These are phyloP conservation scores for Microbotryum lychnidis-dioicae DNA, from an alignment of 1,284 basidiomycete genomes.

Conservation along the genomic window DNA sequence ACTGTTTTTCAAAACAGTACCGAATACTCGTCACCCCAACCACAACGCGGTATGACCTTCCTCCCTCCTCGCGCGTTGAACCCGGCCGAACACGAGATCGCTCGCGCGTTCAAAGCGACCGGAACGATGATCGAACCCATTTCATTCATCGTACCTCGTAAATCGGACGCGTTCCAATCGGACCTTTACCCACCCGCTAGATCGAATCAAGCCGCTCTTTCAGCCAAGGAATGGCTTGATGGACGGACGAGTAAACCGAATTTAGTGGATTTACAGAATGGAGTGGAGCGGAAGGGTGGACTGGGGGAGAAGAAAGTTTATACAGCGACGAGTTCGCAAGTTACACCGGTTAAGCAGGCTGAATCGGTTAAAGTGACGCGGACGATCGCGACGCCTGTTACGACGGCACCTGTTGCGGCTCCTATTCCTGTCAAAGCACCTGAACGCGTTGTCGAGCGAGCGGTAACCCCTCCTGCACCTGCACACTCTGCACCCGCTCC, in stretches of 20 bases:
- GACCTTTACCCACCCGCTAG: constrained; percentile 91
- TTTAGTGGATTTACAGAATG: constrained; percentile 47
- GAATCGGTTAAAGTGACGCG: constrained; percentile 8
- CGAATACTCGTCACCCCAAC: constrained; percentile 83
- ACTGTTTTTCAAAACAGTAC: constrained; percentile 40
- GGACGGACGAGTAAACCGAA: constrained; percentile 70
- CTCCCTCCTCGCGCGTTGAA: constrained; percentile 81
- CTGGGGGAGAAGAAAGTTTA: neutral
- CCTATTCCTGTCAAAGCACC: constrained; percentile 34
- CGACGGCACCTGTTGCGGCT: constrained; percentile 22
- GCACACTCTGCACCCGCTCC: constrained; percentile 27
- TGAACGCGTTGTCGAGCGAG: constrained; percentile 32
- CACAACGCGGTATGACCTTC: constrained; percentile 94
- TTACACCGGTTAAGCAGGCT: constrained; percentile 12
- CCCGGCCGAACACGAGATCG: constrained; percentile 88
- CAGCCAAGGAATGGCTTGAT: constrained; percentile 73
- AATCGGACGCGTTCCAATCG: constrained; percentile 80
- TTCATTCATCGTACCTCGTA: constrained; percentile 86
- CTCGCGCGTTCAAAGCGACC: constrained; percentile 72
- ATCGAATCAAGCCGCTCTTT: constrained; percentile 67
- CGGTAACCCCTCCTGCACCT: constrained; percentile 19
- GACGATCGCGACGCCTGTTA: constrained; percentile 8
- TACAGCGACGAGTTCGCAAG: neutral
- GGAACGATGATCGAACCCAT: constrained; percentile 61
- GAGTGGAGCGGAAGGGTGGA: constrained; percentile 8